A percentile compares a stretch with the other conserved stretches of the same genome.
These are phyloP conservation scores for Blastobotrys aristatus DNA, from an alignment of 1,139 yeast genomes.

Conservation along the genomic window DNA sequence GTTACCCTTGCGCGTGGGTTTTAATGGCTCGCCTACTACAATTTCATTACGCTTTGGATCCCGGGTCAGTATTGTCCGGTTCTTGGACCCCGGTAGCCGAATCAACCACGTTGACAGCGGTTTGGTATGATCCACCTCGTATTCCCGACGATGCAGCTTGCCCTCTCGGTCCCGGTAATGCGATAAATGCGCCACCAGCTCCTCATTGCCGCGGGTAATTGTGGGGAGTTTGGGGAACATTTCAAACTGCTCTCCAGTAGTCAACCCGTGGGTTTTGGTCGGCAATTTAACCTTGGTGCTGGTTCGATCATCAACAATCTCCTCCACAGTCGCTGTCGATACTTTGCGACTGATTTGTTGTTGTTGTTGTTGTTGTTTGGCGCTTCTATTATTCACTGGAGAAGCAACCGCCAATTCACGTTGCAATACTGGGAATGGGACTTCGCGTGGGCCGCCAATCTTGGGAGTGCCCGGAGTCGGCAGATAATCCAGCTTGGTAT, in stretches of 20 bases:
- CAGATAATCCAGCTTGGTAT: not conserved
- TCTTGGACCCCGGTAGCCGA: constrained; percentile 7
- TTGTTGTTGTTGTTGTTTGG: not conserved
- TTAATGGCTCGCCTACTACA: constrained; percentile 6
- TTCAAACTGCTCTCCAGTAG: not conserved
- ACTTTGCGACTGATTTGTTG: not conserved
- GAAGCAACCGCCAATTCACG: not conserved
- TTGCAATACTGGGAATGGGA: not conserved
- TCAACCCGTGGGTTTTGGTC: not conserved
- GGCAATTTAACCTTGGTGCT: not conserved
- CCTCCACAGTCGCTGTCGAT: not conserved
- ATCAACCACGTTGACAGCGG: constrained; percentile 8
- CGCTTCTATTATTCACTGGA: not conserved
- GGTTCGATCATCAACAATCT: not conserved
- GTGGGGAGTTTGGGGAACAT: constrained; percentile 4
- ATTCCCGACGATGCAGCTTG: constrained; percentile 9
- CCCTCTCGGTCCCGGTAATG: constrained; percentile 8
- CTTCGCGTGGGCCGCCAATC: constrained; percentile 8
- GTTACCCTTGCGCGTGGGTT: not conserved
- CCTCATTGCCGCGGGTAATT: constrained; percentile 6
- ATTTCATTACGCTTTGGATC: constrained; percentile 5
- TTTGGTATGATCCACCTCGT: constrained; percentile 9
- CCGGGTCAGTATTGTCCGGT: constrained; percentile 6
- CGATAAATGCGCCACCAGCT: constrained; percentile 6
- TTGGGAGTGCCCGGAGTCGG: constrained; percentile 3